phyloP scores from a whole-genome alignment of 1,284 basidiomycete genomes.

The Coniophora puteana region DNA sequence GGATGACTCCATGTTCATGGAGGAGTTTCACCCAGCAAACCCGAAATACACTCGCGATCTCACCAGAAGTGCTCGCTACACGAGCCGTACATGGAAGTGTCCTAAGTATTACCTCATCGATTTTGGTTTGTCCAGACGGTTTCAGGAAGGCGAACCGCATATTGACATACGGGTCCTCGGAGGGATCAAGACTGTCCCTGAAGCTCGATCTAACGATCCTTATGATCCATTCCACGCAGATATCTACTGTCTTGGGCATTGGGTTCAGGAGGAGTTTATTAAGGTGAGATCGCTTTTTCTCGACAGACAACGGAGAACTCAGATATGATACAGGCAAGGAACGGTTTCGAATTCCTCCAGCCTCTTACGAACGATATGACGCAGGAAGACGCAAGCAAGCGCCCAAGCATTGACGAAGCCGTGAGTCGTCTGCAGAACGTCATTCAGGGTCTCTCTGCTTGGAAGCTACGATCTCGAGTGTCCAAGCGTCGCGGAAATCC shows the following conservation, averaged over 20 bases:
- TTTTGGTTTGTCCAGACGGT: slow-evolving; percentile 33
- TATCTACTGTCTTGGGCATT: slow-evolving; percentile 27
- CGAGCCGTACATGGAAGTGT: too few species aligned
- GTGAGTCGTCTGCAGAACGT: slow-evolving; percentile 24
- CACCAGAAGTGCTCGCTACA: too few species aligned
- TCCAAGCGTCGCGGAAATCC: too few species aligned
- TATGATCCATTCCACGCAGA: slow-evolving; percentile 27
- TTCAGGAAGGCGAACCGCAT: slow-evolving; percentile 19
- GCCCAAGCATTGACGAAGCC: slow-evolving; percentile 33
- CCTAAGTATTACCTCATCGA: too few species aligned
- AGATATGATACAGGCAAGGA: slow-evolving; percentile 12
- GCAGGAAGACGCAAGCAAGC: slow-evolving; percentile 24
- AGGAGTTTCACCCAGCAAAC: slow-evolving; percentile 25
- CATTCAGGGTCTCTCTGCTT: slow-evolving; percentile 15
- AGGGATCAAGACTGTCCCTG: slow-evolving; percentile 31
- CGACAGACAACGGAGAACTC: too few species aligned
- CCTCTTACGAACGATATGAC: slow-evolving; percentile 30
- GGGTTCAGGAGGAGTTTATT: slow-evolving; percentile 15
- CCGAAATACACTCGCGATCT: too few species aligned
- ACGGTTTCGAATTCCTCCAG: slow-evolving; percentile 29
- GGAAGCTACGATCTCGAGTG: slow-evolving; percentile 24
- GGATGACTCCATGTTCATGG: too few species aligned
- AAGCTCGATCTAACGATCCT: slow-evolving; percentile 21
- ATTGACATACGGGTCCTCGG: slow-evolving; percentile 22
- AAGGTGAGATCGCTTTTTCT: too few species aligned